Evolutionary conservation across 352 stramenopile genomes (phyloP), one percentile per base, ranked within the genome.

Genomic region (Chloridella minuta): DNA sequence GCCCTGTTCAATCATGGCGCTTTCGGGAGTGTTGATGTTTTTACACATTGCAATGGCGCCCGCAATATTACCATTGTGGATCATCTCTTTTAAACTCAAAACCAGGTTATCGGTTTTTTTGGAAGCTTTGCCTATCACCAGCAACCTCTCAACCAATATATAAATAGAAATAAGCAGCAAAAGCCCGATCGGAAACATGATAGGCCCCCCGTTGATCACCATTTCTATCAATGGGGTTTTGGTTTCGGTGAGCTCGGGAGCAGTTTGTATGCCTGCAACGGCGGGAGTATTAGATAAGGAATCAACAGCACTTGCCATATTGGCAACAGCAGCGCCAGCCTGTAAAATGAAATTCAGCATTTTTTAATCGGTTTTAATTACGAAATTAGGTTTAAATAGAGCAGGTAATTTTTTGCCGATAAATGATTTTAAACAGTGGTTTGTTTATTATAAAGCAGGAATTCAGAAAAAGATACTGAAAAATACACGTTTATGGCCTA

Each of bases 71-170:
- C 40, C 40, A 66, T n/a, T 66, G n/a, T 66, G 40, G 40, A 66
- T 66, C 40, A 66, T 66, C n/a, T 66, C 40, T n/a, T 66, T 66
- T 66, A 66, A 66, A 66, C 40, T 66, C 40, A 66, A 66, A 66
- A 66, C n/a, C 10, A 66, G n/a, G n/a, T 66, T 66, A 18, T 66
- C 40, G n/a, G 10, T 66, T 66, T n/a, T 66, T n/a, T 66, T 66
- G n/a, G 40, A 66, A 66, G 40, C 40, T 66, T 66, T 66, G 10
- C 10, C 10, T 66, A 66, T 66, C 40, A 66, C 40, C 40, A 66
- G n/a, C n/a, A 66, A 66, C 10, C 40, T 10, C 40, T 66, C 40
- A 10, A 66, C 40, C n/a, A 66, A 66, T 66, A 66, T 66, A 66
- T 66, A 66, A n/a, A 66, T 66, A 10, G 40, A 10, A 18, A 66